Percentiles rank a stretch among this genome's conserved stretches.
phyloP scores from a whole-genome alignment of 1,284 basidiomycete genomes.

The Exobasidium cylindrosporum region DNA sequence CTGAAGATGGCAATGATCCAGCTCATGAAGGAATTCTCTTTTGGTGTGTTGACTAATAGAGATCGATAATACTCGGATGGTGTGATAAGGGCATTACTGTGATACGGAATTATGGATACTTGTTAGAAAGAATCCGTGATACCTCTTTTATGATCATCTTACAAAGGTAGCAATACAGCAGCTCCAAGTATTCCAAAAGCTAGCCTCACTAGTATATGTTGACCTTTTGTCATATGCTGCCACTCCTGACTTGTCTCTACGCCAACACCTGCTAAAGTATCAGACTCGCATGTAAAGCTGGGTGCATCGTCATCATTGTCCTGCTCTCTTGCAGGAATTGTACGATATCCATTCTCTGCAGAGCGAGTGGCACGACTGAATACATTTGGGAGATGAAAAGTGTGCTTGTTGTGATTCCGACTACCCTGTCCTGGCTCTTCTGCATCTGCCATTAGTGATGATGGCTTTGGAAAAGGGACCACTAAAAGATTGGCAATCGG shows the following conservation, averaged over 20 bases:
- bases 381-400: slow-evolving; percentile 18
- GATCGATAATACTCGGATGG: slow-evolving; percentile 48
- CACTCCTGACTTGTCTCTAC: slow-evolving; percentile 6
- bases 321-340: neutral
- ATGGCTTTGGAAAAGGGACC: too few relatives aligned
- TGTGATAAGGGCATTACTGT: slow-evolving; percentile 47
- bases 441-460: too few relatives aligned
- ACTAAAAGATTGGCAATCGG: too few relatives aligned
- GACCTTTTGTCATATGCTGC: neutral
- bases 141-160: neutral
- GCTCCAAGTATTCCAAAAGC: slow-evolving; percentile 16
- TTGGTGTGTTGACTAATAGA: slow-evolving; percentile 27
- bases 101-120: slow-evolving; percentile 21
- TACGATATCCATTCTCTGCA: neutral
- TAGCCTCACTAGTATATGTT: neutral
- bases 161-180: slow-evolving; percentile 18
- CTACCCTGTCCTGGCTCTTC: neutral
- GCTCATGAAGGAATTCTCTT: slow-evolving; percentile 38
- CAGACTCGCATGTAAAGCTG: too few relatives aligned
- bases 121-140: slow-evolving; percentile 60
- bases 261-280: neutral
- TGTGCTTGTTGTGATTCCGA: slow-evolving; percentile 7
- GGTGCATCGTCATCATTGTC: slow-evolving; percentile 6
- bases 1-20: slow-evolving; percentile 46
- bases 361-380: slow-evolving; percentile 5